Conservation (phyloP, 202 grass and related monocot genomes). For the Musa balbisiana region DNA sequence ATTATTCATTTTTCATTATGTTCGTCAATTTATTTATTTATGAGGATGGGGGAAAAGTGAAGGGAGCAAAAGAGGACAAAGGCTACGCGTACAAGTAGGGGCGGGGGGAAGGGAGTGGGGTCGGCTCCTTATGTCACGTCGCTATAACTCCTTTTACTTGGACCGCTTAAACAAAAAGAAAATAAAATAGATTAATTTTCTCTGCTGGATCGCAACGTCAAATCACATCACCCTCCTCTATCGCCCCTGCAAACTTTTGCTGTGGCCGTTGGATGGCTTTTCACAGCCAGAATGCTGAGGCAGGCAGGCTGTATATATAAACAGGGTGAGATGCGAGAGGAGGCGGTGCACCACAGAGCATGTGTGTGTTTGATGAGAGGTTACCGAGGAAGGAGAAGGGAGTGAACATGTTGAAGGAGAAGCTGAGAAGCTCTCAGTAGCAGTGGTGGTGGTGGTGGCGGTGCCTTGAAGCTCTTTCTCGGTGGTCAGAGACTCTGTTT, state of each 20-base stretch:
- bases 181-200: constrained; percentile 7
- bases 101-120: neutral
- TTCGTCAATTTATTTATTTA: no score
- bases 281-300: constrained; percentile 2
- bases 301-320: neutral
- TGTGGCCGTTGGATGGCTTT: constrained; percentile 30
- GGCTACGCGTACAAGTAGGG: neutral
- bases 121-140: constrained; percentile 19
- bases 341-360: neutral
- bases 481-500: neutral
- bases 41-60: no score
- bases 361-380: neutral
- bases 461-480: neutral
- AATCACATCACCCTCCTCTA: constrained; percentile 19
- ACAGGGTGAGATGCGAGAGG: neutral
- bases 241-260: neutral
- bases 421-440: no score
- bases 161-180: neutral
- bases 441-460: no score
- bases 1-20: no score
- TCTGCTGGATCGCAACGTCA: constrained; percentile 18
- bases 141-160: constrained; percentile 26
- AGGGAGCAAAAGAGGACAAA: neutral
- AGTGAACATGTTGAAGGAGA: no score
- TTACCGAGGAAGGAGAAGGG: neutral